Base-by-base conservation (phyloP, 805 yeast genomes). In the Yamadazyma phyllophila region DNA sequence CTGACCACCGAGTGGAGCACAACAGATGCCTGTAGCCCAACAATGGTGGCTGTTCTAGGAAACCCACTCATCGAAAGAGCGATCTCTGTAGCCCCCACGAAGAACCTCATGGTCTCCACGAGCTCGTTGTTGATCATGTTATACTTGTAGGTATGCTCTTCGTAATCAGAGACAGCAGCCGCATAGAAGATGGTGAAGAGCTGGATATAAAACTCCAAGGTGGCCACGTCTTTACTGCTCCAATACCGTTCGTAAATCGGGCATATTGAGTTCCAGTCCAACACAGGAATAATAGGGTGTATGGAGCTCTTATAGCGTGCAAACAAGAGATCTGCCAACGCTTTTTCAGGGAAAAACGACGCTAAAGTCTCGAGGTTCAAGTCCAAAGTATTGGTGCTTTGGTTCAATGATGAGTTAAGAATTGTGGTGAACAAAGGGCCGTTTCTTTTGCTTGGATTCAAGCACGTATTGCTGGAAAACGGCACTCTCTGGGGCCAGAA, bases 181-280 rank as follows among this genome's bases (percentile, higher is more conserved):
- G 52, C 54, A 40, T 50, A 50, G 15, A 50, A 43, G 15, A 50
- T 46, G 5, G 54, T 42, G 29, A 48, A 50, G 1, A 50, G 24
- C n/a, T 20, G 38, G 9, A 45, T 44, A 39, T 31, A 48, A 35
- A 45, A 48, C 2, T 39, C 26, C 20, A 48, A 36, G 29, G 37
- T 38, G 3, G 42, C 51, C 20, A 42, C 33, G 13, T 11, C 11
- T 27, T 14, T 30, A 30, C 43, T 41, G 36, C 36, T 48, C 54
- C 54, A 50, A 33, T 36, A 45, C 11, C 27, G n/a, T 30, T 49
- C 51, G 24, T 42, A 44, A 10, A 35, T 14, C 1, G 52, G 54
- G 29, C 41, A 37, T 1, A 50, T 36, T 3, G 34, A 13, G 12
- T 46, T 36, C 39, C 45, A 43, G 39, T 50, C 54, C 15, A 50